Evolutionary conservation across 2,329 filamentous ascomycete genomes (phyloP).

Genomic region (Exophiala xenobiotica): DNA sequence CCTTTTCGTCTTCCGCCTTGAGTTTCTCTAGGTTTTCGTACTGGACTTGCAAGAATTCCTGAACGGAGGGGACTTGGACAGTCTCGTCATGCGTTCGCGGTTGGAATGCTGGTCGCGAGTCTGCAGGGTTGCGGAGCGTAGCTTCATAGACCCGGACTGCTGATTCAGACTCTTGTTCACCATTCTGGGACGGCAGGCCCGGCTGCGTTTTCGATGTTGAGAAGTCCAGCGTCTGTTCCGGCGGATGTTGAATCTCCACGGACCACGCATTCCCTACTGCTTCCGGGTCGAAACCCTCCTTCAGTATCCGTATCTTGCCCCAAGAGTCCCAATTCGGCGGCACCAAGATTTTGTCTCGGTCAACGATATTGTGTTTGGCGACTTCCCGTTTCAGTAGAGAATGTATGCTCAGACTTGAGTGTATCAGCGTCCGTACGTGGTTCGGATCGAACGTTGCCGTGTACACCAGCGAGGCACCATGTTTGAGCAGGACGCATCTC

Average conservation of each 20-base stretch:
- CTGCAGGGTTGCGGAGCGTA: conserved; percentile 20
- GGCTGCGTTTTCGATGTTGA: conserved; percentile 28
- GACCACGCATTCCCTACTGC: conserved; percentile 81
- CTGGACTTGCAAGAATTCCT: conserved; percentile 74
- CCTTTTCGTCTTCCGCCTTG: conserved; percentile 55
- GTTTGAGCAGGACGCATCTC: conserved; percentile 81
- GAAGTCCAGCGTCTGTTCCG: conserved; percentile 34
- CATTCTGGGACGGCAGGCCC: conserved; percentile 33
- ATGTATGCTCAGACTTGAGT: conserved; percentile 82
- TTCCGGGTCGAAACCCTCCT: conserved; percentile 91
- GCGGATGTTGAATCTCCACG: conserved; percentile 68
- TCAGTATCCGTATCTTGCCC: conserved; percentile 91
- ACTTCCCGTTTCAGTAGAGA: conserved; percentile 76
- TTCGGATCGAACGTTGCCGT: conserved; percentile 74
- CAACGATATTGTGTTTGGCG: conserved; percentile 86
- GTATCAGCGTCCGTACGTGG: conserved; percentile 74
- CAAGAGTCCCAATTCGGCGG: conserved; percentile 98
- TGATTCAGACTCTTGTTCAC: conserved; percentile 18
- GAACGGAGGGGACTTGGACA: conserved; percentile 59
- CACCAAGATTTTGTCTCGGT: conserved; percentile 89
- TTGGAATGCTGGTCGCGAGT: conserved; percentile 28
- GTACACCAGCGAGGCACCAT: conserved; percentile 85
- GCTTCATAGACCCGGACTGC: conserved; percentile 25
- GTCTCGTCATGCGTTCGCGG: conserved; percentile 56
- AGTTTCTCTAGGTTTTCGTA: conserved; percentile 70